Base-by-base conservation (phyloP, 2,329 filamentous ascomycete species). In the Myriosclerotinia curreyana region DNA sequence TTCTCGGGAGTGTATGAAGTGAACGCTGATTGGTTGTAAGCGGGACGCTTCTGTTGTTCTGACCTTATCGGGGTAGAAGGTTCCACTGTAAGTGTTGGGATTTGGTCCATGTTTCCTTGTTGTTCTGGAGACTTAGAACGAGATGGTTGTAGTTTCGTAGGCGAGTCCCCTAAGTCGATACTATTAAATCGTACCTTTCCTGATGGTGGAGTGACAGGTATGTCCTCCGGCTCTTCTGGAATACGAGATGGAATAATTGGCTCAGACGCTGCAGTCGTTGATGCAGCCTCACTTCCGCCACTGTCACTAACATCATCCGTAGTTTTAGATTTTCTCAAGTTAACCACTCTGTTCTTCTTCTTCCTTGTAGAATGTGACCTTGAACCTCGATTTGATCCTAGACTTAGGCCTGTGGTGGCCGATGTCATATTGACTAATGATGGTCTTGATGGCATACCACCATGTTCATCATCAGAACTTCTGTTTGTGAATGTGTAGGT, bases 311-410 rank as follows among this genome's bases (percentile, higher is more conserved):
- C 79, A 34, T 81, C 81, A 38, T 73, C 78, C 60, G 75, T 75
- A 15, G 74, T 76, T 65, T 82, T 81, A 67, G 83, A 80, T 66
- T 83, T 86, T n/a, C 91, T 83, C 17, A 96, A 80, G 72, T 96
- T 92, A 66, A 96, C 90, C 17, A 96, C 87, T 25, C 91, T 83
- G 65, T 86, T 91, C 83, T 94, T 96, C 80, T 91, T 90, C 78
- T 91, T 94, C 62, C 90, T 85, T 42, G 85, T 82, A 28, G 82
- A 81, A 66, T 86, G 83, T 4, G 86, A 79, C 68, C 89, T 84
- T 38, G 60, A 55, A 62, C 51, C 49, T 55, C 84, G 80, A 61
- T 82, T 82, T 4, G 84, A 80, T 25, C 87, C 86, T 11, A 91
- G 79, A 17, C 83, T 83, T n/a, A 90, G 76, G 1, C 87, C 86